phyloP scores from a whole-genome alignment of 257 asterid genomes.

The Nyctanthes arbortristis region DNA sequence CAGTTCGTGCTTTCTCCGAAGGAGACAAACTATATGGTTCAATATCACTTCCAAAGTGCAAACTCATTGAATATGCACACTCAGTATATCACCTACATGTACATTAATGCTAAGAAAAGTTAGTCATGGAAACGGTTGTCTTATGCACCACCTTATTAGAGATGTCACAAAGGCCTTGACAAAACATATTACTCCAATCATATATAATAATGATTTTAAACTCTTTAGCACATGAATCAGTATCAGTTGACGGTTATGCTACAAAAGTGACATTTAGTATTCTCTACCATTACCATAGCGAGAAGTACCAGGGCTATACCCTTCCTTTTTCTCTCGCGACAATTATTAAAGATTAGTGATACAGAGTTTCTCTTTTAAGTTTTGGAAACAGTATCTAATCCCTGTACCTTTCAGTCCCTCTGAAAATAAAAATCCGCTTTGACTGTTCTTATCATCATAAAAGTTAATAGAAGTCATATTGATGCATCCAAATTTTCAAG shows the following conservation, averaged over 20 bases:
- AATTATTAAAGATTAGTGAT: not conserved
- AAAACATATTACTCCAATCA: not conserved
- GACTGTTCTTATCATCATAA: not conserved
- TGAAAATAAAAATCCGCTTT: not conserved
- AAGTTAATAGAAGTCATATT: not conserved
- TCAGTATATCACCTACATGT: not conserved
- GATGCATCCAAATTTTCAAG: not conserved
- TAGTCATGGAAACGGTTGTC: not conserved
- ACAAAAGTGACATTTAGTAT: not conserved
- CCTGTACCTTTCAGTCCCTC: not conserved
- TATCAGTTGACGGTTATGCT: not conserved
- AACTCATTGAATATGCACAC: constrained; percentile 27
- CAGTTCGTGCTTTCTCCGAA: constrained; percentile 30
- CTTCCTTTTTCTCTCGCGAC: not conserved
- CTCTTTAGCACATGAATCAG: too few species aligned
- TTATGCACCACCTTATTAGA: not conserved
- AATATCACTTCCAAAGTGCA: constrained; percentile 28
- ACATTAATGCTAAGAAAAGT: not conserved
- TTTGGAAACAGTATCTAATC: not conserved
- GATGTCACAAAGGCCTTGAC: not conserved
- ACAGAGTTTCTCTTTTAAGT: not conserved
- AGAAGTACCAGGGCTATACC: too few species aligned
- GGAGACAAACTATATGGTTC: constrained; percentile 37
- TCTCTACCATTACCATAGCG: not conserved
- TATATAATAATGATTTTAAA: too few species aligned